These are phyloP conservation scores for Triadica sebifera DNA, from an alignment of 345 rosid species.

Conservation along the genomic window DNA sequence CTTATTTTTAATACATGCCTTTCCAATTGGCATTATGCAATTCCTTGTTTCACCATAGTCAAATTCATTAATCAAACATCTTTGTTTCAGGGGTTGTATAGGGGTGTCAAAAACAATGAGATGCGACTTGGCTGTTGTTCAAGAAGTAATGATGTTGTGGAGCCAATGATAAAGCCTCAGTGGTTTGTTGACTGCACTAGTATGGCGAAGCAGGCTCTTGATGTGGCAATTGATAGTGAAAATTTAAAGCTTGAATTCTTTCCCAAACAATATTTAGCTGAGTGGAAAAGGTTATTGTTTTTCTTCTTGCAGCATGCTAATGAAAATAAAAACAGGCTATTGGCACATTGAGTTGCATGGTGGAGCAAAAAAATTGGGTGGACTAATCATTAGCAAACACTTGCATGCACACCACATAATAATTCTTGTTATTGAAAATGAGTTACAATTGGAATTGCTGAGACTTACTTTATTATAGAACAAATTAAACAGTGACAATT, in stretches of 20 bases:
- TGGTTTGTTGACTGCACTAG: conserved; percentile 76
- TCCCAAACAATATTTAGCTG: conserved; percentile 85
- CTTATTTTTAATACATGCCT: neutral
- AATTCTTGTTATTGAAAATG: neutral
- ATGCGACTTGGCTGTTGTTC: conserved; percentile 88
- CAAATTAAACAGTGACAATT: neutral
- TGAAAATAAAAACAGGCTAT: neutral
- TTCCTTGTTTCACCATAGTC: neutral
- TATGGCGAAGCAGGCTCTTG: conserved; percentile 80
- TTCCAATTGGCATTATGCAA: neutral
- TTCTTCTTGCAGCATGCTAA: neutral
- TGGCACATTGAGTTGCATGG: neutral
- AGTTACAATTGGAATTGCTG: neutral
- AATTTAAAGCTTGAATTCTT: conserved; percentile 71
- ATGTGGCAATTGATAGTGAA: conserved; percentile 55
- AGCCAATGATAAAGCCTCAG: conserved; percentile 92
- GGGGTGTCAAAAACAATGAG: conserved; percentile 77
- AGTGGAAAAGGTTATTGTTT: conserved; percentile 76
- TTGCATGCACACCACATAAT: neutral
- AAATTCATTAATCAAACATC: neutral
- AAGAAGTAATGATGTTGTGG: conserved; percentile 78
- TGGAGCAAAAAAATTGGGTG: neutral
- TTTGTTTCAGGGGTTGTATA: conserved; percentile 60
- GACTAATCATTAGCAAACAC: too few relatives aligned
- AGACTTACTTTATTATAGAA: neutral